A percentile compares a stretch with the other conserved stretches of the same genome.
Evolutionary conservation across 192 early-diverging fungal species (phyloP).

Genomic region (Coemansia sp.): DNA sequence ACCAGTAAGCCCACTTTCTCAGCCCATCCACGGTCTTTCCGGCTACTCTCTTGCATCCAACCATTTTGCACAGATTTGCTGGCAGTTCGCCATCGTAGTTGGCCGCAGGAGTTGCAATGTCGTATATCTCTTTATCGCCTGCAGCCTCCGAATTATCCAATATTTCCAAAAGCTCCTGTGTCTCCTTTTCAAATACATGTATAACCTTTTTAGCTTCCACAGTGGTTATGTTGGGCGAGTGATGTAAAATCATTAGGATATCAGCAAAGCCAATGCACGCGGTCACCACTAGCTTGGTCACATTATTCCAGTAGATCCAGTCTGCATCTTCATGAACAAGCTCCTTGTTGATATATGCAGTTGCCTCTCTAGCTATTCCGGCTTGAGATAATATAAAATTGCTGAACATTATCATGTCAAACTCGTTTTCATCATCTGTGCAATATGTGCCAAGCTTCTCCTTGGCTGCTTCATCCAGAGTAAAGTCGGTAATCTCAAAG

Average conservation of each 20-base stretch:
- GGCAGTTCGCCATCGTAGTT: background rate
- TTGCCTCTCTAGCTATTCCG: background rate
- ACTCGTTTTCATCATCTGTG: background rate
- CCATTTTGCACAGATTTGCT: background rate
- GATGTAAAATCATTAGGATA: background rate
- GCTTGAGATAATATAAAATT: background rate
- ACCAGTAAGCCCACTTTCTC: background rate
- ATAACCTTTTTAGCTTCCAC: background rate
- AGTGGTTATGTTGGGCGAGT: background rate
- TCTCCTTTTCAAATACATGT: background rate
- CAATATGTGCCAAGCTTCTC: background rate
- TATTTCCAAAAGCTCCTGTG: background rate
- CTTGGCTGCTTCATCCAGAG: background rate
- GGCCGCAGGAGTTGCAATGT: background rate
- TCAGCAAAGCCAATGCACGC: background rate
- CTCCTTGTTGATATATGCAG: background rate
- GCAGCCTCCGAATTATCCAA: background rate
- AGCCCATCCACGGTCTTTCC: background rate
- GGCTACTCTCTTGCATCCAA: background rate
- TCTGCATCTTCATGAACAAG: background rate
- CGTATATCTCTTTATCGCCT: background rate
- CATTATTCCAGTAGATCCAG: background rate
- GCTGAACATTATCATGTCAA: background rate
- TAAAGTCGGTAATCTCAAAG: background rate
- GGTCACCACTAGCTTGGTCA: constrained; percentile 1